Base-by-base conservation (phyloP, 2,329 filamentous ascomycete genomes). In the Graphilbum sp. region DNA sequence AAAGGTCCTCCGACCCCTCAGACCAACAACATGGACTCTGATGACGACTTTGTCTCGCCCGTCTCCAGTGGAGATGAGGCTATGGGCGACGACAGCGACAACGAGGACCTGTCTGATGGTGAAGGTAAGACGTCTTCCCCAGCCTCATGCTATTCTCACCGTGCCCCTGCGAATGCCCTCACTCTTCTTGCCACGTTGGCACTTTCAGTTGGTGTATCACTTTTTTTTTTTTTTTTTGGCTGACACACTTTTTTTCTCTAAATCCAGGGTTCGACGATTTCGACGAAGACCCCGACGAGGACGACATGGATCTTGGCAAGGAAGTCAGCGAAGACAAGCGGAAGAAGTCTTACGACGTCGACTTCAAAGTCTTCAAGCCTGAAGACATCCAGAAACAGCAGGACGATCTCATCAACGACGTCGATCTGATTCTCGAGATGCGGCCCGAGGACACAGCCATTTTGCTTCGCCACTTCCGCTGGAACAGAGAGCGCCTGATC, bases 401-500 rank as follows among this genome's bases (percentile, higher is more conserved):
- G 56, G 75, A 87, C 49, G 73, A 77, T 39, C 81, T 95, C 59
- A 74, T 98, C 49, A 69, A 79, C 48, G 87, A 96, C 54, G 86
- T 96, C 43, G 86, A 90, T 45, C 81, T 79, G 64, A 88, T 98
- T 45, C 69, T 98, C 27, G 83, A 87, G 42, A 77, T 95, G 53
- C 76, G 82, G 15, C 81, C 84, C 49, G 90, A 96, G 58, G 83
- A 90, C 45, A 78, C 83, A 0, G 88, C 87, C 19, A 95, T 98
- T 38, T 66, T 98, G 31, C 65, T 98, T 42, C 79, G 90, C 34
- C 74, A 90, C 58, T 84, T 83, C 49, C 73, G 86, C 52, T 98
- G 90, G 90, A 96, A 96, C 58, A 90, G 94, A 56, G 90, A 98
- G 55, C 77, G 83, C 30, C 58, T 98, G 47, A 87, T 96, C 41